These are phyloP conservation scores for Lactarius pseudohatsudake DNA, from an alignment of 768 basidiomycete genomes.

Conservation along the genomic window DNA sequence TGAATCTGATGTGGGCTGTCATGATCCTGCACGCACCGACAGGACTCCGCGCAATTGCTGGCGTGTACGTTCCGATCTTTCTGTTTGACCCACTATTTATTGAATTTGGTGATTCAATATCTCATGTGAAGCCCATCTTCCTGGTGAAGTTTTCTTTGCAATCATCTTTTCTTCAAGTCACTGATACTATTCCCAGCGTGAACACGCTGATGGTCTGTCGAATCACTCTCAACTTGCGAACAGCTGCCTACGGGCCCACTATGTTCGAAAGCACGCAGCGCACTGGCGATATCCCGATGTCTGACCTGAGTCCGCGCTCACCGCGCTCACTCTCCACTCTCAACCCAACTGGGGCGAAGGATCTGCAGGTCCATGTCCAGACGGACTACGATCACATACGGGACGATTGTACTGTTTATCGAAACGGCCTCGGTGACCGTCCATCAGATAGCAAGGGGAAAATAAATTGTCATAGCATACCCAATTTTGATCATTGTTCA, in stretches of 20 bases:
- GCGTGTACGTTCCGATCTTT: slow-evolving; percentile 20
- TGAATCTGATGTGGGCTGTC: slow-evolving; percentile 28
- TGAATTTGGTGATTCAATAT: not conserved
- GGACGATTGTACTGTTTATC: not conserved
- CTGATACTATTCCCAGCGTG: slow-evolving; percentile 13
- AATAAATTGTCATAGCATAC: not conserved
- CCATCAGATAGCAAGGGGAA: not conserved
- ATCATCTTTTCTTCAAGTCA: not conserved
- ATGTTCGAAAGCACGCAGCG: slow-evolving; percentile 14
- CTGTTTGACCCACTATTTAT: not conserved
- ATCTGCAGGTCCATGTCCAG: slow-evolving; percentile 18
- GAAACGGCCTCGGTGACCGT: not conserved
- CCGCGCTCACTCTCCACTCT: slow-evolving; percentile 1
- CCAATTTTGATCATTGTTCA: not conserved
- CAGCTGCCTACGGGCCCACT: slow-evolving; percentile 26
- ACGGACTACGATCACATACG: slow-evolving; percentile 15
- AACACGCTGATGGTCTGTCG: slow-evolving; percentile 28
- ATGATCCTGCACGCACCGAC: slow-evolving; percentile 30
- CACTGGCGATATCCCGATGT: slow-evolving; percentile 13
- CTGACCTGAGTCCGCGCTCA: slow-evolving; percentile 4
- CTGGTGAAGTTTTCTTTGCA: slow-evolving; percentile 12
- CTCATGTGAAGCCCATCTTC: slow-evolving; percentile 22
- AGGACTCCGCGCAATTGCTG: slow-evolving; percentile 27
- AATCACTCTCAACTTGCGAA: slow-evolving; percentile 28
- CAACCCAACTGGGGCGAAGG: not conserved